Base-by-base conservation (phyloP, 2,329 filamentous ascomycete genomes). In the Malbranchea zuffiana region DNA sequence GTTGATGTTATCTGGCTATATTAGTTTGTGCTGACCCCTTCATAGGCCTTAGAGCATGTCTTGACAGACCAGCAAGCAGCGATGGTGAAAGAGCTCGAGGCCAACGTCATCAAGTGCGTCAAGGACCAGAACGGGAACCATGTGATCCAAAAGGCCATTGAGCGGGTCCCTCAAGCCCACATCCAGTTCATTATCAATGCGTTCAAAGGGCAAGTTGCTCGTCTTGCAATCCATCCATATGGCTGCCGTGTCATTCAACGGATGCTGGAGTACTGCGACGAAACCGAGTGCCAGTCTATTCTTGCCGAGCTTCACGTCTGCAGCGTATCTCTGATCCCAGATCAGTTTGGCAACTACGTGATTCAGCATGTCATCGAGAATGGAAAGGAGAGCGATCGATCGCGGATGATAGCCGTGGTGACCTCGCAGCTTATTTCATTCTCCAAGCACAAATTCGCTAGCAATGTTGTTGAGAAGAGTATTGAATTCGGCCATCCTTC, bases 291-390 rank as follows among this genome's bases (percentile, higher is more conserved):
- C 58, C 66, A 69, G 32, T 71, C 70, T 20, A 80, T 96, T 35
- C 72, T 95, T 52, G 64, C 69, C 1, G 88, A 96, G 61, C 69
- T 98, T 15, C 81, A 90, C 52, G 67, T 69, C 6, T 80, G 78
- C 47, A 77, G 82, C 6, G 59, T 73, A 20, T 73, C 70, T 39
- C 73, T 96, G 40, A 82, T 95, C 45, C 75, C 77, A 1, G 84
- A 96, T 52, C 80, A 87, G 46, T 98, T 82, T 53, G 90, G 90
- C 42, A 98, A 98, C 61, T 98, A 98, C 54, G 90, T 98, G 12
- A 81, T 82, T 3, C 90, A 96, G 56, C 85, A 96, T 54, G 77
- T 96, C 35, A 86, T 98, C 43, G 68, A 80, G 42, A 75, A 84
- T 45, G 87, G 87, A 16, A 71, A 78, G 35, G 68, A 73, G 3